A percentile compares a stretch with the other conserved stretches of the same genome.
phyloP scores from a whole-genome alignment of 2,329 filamentous ascomycete genomes.

The Sarocladiaceae sp. region DNA sequence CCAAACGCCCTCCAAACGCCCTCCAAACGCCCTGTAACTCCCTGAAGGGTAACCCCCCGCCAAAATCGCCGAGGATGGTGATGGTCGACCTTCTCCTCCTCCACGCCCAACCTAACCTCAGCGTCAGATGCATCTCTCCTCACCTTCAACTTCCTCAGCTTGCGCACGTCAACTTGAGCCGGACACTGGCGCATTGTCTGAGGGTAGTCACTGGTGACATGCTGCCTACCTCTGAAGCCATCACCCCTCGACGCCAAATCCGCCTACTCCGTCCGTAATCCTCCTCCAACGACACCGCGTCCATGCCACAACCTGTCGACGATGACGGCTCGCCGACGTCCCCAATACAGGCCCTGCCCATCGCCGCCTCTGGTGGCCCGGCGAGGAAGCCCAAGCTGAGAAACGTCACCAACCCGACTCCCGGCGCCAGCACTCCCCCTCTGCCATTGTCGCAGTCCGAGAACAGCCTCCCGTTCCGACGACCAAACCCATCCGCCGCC shows the following conservation, averaged over 20 bases:
- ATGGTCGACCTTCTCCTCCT: no score
- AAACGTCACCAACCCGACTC: slow-evolving; percentile 32
- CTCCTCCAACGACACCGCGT: slow-evolving; percentile 26
- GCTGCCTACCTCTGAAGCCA: neutral
- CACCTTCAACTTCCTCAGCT: no score
- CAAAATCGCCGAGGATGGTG: no score
- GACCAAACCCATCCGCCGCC: slow-evolving; percentile 52
- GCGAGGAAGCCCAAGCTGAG: slow-evolving; percentile 53
- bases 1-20: no score
- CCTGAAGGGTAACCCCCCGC: no score
- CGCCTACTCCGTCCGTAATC: neutral
- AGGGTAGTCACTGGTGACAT: neutral
- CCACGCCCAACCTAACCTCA: no score
- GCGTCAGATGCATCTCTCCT: no score
- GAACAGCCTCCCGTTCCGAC: slow-evolving; percentile 45
- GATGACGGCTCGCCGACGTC: slow-evolving; percentile 52
- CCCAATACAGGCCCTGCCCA: slow-evolving; percentile 63
- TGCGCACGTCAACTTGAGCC: no score
- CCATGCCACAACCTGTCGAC: slow-evolving; percentile 65
- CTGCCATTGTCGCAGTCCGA: slow-evolving; percentile 45
- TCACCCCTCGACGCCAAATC: neutral
- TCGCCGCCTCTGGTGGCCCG: slow-evolving; percentile 47
- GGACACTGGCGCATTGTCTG: no score
- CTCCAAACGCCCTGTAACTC: no score
- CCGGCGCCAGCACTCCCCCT: slow-evolving; percentile 43